Conservation (phyloP, 768 basidiomycete genomes). For the Amanita fuliginea region DNA sequence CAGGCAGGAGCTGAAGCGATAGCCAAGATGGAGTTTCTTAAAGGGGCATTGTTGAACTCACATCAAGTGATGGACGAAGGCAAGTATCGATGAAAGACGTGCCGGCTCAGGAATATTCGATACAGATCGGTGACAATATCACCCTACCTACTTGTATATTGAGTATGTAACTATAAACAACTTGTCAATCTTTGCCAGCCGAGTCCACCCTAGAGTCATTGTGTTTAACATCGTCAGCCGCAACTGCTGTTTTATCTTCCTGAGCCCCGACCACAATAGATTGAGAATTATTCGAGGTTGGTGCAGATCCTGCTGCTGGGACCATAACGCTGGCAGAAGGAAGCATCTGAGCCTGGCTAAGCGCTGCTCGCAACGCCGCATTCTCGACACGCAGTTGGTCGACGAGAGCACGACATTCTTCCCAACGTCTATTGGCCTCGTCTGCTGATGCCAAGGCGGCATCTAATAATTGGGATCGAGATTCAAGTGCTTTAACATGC, state of each 20-base stretch:
- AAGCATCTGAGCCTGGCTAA: conserved; percentile 37
- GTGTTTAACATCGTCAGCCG: not conserved
- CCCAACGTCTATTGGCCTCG: conserved; percentile 84
- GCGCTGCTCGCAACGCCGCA: conserved; percentile 60
- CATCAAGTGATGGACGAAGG: not conserved
- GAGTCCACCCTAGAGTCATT: not conserved
- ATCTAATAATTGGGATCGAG: conserved; percentile 75
- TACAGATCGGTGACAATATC: not conserved
- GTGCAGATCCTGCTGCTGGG: not conserved
- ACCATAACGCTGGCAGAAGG: conserved; percentile 13
- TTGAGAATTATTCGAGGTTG: not conserved
- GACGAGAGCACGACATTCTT: conserved; percentile 82
- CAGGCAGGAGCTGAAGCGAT: conserved; percentile 3
- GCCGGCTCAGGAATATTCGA: not conserved
- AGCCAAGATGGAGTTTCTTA: conserved; percentile 1
- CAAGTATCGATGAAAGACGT: not conserved
- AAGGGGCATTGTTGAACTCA: not conserved
- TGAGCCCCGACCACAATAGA: not conserved
- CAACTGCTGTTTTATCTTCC: conserved; percentile 1
- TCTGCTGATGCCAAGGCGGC: conserved; percentile 80
- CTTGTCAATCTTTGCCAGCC: not conserved
- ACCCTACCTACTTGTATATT: conserved; percentile 1
- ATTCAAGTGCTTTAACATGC: conserved; percentile 81
- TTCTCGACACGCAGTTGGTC: conserved; percentile 83
- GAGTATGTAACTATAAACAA: not conserved